These are phyloP conservation scores for Mycena crocata DNA, from an alignment of 768 basidiomycete species.

Conservation along the genomic window DNA sequence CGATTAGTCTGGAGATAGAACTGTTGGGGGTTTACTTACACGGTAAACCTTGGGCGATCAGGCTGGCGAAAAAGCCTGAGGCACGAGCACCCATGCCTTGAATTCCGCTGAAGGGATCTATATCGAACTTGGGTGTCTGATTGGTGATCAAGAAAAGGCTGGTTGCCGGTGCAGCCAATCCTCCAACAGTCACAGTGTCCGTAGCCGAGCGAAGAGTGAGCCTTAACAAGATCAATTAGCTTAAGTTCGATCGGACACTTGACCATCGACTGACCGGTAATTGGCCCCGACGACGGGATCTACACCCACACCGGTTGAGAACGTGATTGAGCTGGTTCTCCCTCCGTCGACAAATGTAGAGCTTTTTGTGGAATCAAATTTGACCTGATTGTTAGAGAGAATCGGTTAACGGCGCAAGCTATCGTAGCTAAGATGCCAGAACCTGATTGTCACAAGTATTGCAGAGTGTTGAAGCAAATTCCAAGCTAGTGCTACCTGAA, in stretches of 20 bases:
- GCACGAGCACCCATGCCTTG: slow-evolving; percentile 65
- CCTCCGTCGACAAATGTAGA: slow-evolving; percentile 63
- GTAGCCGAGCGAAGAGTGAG: slow-evolving; percentile 57
- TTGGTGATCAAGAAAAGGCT: slow-evolving; percentile 63
- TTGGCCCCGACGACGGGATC: slow-evolving; percentile 63
- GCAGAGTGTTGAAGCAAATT: slow-evolving; percentile 52
- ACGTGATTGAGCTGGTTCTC: slow-evolving; percentile 57
- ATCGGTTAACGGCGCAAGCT: too few relatives aligned
- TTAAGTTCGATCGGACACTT: not conserved
- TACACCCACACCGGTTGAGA: slow-evolving; percentile 66
- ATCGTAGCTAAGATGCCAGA: too few relatives aligned
- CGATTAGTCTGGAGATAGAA: not conserved
- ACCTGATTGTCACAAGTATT: slow-evolving; percentile 55
- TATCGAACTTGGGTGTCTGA: slow-evolving; percentile 63
- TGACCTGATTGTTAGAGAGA: too few relatives aligned
- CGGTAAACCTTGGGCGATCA: slow-evolving; percentile 61
- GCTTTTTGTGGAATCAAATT: slow-evolving; percentile 61
- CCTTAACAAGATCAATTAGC: slow-evolving; percentile 22
- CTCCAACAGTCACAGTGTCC: slow-evolving; percentile 64
- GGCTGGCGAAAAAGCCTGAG: slow-evolving; percentile 61
- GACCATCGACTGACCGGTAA: slow-evolving; percentile 39
- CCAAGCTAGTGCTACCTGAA: slow-evolving; percentile 47
- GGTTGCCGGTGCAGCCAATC: slow-evolving; percentile 50
- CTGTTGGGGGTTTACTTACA: slow-evolving; percentile 46
- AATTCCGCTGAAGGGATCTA: slow-evolving; percentile 69